These are phyloP conservation scores for Neophaeococcomyces mojaviensis DNA, from an alignment of 2,329 filamentous ascomycete genomes.

Conservation along the genomic window DNA sequence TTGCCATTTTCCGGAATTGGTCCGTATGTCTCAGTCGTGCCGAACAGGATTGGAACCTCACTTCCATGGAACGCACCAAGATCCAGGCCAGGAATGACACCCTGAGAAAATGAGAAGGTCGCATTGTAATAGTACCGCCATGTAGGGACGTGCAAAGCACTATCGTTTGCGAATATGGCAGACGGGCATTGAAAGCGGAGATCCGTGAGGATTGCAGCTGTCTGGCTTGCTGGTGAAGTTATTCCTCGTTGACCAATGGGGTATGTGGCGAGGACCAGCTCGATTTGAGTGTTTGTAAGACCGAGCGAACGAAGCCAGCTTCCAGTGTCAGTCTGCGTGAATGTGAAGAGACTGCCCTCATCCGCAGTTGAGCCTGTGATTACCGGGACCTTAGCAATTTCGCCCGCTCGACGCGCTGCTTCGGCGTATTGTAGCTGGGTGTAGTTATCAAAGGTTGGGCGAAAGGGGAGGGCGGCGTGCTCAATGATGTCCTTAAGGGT, in stretches of 20 bases:
- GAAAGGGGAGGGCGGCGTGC: slow-evolving; percentile 14
- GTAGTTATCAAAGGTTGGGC: slow-evolving; percentile 17
- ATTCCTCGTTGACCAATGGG: slow-evolving; percentile 14
- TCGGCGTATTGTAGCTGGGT: slow-evolving; percentile 13
- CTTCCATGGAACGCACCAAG: slow-evolving; percentile 29
- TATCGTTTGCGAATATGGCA: slow-evolving; percentile 18
- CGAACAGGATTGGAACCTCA: slow-evolving; percentile 28
- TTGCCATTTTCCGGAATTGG: background rate
- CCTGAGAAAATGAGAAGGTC: slow-evolving; percentile 24
- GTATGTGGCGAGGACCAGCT: slow-evolving; percentile 12
- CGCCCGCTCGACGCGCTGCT: slow-evolving; percentile 8
- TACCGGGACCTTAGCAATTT: slow-evolving; percentile 22
- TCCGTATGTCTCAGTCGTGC: slow-evolving; percentile 21
- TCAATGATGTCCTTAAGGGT: slow-evolving; percentile 20
- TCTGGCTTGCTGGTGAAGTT: slow-evolving; percentile 9
- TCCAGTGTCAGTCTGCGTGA: slow-evolving; percentile 13
- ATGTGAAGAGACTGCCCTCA: slow-evolving; percentile 19
- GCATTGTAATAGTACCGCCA: slow-evolving; percentile 29
- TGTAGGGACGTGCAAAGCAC: slow-evolving; percentile 13
- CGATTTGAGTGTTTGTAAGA: slow-evolving; percentile 2
- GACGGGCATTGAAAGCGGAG: slow-evolving; percentile 20
- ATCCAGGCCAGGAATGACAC: slow-evolving; percentile 13
- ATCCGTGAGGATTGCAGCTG: slow-evolving; percentile 20
- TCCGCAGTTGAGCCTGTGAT: slow-evolving; percentile 24
- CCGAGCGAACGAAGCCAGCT: slow-evolving; percentile 1